Percentiles rank a stretch among this genome's conserved stretches.
Conservation (phyloP, 2,329 filamentous ascomycete genomes). For the Reticulascus tulasneorum region DNA sequence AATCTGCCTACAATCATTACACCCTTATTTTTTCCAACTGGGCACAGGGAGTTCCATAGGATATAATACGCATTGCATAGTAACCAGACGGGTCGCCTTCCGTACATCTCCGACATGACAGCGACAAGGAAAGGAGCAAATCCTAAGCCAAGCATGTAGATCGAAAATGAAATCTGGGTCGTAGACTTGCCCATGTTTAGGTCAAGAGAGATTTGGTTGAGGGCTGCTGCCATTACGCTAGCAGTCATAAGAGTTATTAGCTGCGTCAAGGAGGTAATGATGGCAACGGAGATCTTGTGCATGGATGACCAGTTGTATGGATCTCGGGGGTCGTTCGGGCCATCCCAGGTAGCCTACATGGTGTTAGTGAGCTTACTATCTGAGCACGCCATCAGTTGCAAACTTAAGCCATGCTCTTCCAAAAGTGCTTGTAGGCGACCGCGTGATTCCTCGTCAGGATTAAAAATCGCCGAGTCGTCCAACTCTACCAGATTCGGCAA, state of each 20-base stretch:
- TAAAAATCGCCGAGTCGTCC: too few relatives aligned
- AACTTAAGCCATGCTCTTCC: too few relatives aligned
- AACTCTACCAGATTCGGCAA: too few relatives aligned
- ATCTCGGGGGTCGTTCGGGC: conserved; percentile 41
- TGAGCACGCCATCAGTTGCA: too few relatives aligned
- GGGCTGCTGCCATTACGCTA: conserved; percentile 31
- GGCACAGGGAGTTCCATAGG: conserved; percentile 40
- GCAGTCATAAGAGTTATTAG: conserved; percentile 32
- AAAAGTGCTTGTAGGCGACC: too few relatives aligned
- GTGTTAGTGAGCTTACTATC: background rate
- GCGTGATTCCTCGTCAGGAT: too few relatives aligned
- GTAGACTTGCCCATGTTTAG: conserved; percentile 20
- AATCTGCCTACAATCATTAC: conserved; percentile 56
- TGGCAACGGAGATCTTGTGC: conserved; percentile 32
- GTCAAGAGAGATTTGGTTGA: conserved; percentile 26
- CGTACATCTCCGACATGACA: conserved; percentile 38
- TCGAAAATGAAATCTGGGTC: conserved; percentile 2
- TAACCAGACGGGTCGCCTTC: conserved; percentile 33
- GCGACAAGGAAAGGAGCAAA: conserved; percentile 37
- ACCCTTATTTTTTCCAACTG: conserved; percentile 42
- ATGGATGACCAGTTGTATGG: conserved; percentile 48
- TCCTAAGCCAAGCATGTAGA: conserved; percentile 45
- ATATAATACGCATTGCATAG: conserved; percentile 26
- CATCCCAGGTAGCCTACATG: conserved; percentile 32
- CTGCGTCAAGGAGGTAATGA: conserved; percentile 28